Base-by-base conservation (phyloP, 306 rosid species). In the Biancaea sappan region DNA sequence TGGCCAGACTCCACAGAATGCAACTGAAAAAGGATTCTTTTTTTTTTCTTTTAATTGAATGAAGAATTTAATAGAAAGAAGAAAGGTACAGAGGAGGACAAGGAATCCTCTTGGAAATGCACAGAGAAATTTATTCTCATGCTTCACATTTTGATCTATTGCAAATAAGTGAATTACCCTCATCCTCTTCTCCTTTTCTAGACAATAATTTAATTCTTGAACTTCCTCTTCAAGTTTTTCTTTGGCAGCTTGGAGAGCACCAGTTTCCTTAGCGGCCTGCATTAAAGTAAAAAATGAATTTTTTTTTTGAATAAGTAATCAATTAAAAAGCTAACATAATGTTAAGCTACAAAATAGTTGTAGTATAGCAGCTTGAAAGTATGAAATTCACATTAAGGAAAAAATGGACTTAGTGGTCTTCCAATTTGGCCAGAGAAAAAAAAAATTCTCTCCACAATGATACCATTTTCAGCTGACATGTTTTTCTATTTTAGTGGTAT, bases 191-290 rank as follows among this genome's bases (percentile, higher is more conserved):
- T 94, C 98, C 65, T 75, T 66, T 82, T 94, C 77, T 77, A 91
- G 81, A 51, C 73, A 70, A 79, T 40, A 82, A 40, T 79, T 90
- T 80, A 94, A 82, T 77, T 90, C 98, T 86, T 91, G 88, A 75
- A 94, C 98, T 84, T 94, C 83, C 82, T 87, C 81, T 88, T 92
- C 96, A 71, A 94, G 86, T 82, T 83, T 77, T 67, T 38, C 43
- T 83, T 90, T 94, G 21, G 99, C 97, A 71, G 89, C 96, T 84
- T 92, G 91, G 38, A 94, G 93, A 73, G 90, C 99, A 83, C 91
- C 90, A 41, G 96, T 21, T 83, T 94, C 97, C 84, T 76, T 92
- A 46, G 99, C 96, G 70, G 96, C 99, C 99, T 94, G 81, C 62
- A 75, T 40, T 59, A 56, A 43, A 61, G 46, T 47, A 52, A 8